A percentile compares a stretch with the other conserved stretches of the same genome.
Evolutionary conservation across 129 eudicot species (phyloP).

Genomic region (Solidago caesia): DNA sequence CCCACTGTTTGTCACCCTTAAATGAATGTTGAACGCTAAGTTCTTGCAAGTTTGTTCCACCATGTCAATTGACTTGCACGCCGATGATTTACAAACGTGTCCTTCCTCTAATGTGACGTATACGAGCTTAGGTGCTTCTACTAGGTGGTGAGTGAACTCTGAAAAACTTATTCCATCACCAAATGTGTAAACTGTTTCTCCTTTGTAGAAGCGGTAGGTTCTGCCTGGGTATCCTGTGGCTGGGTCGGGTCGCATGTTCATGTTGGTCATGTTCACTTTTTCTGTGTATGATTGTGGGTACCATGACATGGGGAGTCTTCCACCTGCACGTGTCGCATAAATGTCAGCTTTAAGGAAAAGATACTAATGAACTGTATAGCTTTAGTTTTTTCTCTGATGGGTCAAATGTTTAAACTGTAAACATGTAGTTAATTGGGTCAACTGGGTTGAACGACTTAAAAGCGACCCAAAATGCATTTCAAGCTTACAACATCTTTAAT

Average conservation of each 20-base stretch:
- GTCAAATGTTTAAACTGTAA: not conserved
- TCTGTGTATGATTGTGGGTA: slow-evolving; percentile 77
- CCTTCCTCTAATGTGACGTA: slow-evolving; percentile 63
- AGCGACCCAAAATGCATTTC: too few species aligned
- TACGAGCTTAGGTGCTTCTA: slow-evolving; percentile 60
- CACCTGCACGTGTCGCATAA: slow-evolving; percentile 48
- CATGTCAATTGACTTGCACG: slow-evolving; percentile 65
- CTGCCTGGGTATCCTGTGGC: slow-evolving; percentile 92
- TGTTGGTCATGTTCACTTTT: slow-evolving; percentile 84
- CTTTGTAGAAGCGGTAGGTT: slow-evolving; percentile 84
- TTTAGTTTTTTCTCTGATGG: too few species aligned
- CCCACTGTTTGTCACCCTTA: slow-evolving; percentile 67
- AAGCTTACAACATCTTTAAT: not conserved
- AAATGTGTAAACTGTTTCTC: slow-evolving; percentile 64
- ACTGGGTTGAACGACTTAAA: not conserved
- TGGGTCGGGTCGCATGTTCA: slow-evolving; percentile 96
- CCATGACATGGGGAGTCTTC: slow-evolving; percentile 98
- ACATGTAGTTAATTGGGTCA: not conserved
- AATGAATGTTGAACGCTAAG: slow-evolving; percentile 47
- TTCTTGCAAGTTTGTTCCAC: slow-evolving; percentile 60
- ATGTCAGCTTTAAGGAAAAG: not conserved
- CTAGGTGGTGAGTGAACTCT: slow-evolving; percentile 54
- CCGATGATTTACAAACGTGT: slow-evolving; percentile 56
- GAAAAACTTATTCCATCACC: slow-evolving; percentile 86
- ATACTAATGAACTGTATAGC: not conserved